Evolutionary conservation across 805 yeast species (phyloP).

Genomic region (Yarrowia deformans): DNA sequence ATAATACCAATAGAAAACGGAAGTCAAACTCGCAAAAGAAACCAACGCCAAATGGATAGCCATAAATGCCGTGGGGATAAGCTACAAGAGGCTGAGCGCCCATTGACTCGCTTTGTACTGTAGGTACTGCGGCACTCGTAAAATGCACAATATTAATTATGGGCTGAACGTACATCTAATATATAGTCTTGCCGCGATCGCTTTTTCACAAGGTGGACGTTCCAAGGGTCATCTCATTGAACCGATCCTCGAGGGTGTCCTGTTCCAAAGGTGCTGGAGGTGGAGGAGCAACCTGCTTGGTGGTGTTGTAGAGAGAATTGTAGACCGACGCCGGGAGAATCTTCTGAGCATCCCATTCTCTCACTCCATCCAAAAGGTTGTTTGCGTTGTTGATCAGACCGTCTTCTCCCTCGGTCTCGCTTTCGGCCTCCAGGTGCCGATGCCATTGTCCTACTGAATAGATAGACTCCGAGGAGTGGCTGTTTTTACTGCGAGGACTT

Average conservation of each 20-base stretch:
- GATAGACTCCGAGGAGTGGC: conserved; percentile 23
- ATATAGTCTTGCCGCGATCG: not conserved
- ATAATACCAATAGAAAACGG: not conserved
- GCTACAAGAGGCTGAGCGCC: too few relatives aligned
- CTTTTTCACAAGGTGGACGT: conserved; percentile 5
- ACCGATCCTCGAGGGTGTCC: conserved; percentile 39
- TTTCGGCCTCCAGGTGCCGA: conserved; percentile 91
- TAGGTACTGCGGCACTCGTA: too few relatives aligned
- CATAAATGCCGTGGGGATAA: too few relatives aligned
- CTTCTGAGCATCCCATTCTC: conserved; percentile 31
- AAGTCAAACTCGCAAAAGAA: not conserved
- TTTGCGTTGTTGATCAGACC: conserved; percentile 33
- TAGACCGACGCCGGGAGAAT: conserved; percentile 18
- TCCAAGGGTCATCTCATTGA: conserved; percentile 32
- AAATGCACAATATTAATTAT: conserved; percentile 3
- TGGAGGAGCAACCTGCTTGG: conserved; percentile 12
- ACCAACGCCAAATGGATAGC: too few relatives aligned
- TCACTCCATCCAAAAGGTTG: conserved; percentile 19
- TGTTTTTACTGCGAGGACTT: conserved; percentile 10
- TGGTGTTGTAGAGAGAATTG: conserved; percentile 24
- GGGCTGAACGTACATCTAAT: too few relatives aligned
- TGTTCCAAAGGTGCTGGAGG: conserved; percentile 25
- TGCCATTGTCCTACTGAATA: conserved; percentile 63
- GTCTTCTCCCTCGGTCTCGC: conserved; percentile 30
- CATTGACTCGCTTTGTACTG: too few relatives aligned